These are phyloP conservation scores for Guyanaporus albipodus DNA, from an alignment of 768 basidiomycete genomes.

Conservation along the genomic window DNA sequence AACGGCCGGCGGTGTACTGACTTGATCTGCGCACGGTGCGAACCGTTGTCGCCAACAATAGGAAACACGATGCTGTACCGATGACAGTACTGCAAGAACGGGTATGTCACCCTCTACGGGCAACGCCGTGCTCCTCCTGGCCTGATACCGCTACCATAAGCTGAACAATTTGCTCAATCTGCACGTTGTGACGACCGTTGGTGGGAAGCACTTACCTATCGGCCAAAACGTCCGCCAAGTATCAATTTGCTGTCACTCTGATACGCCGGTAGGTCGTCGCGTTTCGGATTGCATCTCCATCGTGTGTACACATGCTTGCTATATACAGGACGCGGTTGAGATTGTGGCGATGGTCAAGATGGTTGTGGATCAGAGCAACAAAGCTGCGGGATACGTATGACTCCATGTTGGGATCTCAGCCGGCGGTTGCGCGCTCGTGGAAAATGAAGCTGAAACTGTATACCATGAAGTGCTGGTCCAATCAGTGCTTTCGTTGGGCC, in stretches of 20 bases:
- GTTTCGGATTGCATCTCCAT: too few relatives aligned
- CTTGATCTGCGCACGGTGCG: background rate
- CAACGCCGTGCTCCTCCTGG: too few relatives aligned
- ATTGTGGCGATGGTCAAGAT: slow-evolving; percentile 49
- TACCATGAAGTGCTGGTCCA: too few relatives aligned
- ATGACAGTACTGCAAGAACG: slow-evolving; percentile 40
- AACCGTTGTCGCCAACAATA: slow-evolving; percentile 16
- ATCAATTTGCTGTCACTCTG: slow-evolving; percentile 63
- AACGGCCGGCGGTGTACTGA: background rate
- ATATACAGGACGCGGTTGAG: slow-evolving; percentile 46
- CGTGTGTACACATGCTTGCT: too few relatives aligned
- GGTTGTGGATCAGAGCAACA: slow-evolving; percentile 54
- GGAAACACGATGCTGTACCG: slow-evolving; percentile 49
- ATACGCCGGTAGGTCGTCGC: slow-evolving; percentile 49
- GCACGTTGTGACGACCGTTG: slow-evolving; percentile 46
- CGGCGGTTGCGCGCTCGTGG: too few relatives aligned
- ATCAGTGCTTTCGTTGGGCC: too few relatives aligned
- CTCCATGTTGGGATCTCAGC: background rate
- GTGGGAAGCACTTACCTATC: slow-evolving; percentile 40
- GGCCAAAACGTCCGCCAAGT: slow-evolving; percentile 45
- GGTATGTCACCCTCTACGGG: slow-evolving; percentile 28
- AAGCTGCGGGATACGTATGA: slow-evolving; percentile 27
- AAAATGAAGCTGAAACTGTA: too few relatives aligned
- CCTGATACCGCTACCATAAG: slow-evolving; percentile 22
- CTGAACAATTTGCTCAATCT: slow-evolving; percentile 41